phyloP scores from a whole-genome alignment of 345 rosid species.

The Citrus medica region DNA sequence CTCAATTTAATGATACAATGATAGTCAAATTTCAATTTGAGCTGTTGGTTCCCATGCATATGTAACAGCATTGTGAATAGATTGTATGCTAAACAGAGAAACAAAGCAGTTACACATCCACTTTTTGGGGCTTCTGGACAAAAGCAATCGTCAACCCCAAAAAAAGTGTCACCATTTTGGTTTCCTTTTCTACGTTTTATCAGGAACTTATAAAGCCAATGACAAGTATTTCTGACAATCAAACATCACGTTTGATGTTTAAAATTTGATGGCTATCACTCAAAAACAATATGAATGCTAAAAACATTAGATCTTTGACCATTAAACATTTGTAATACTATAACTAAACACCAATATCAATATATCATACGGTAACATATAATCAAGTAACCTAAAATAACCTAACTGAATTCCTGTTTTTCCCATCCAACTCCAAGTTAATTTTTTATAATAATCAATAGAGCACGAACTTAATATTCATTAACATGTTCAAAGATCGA shows the following conservation, averaged over 20 bases:
- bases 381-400: not conserved
- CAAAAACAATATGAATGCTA: not conserved
- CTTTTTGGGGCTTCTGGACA: not conserved
- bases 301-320: not conserved
- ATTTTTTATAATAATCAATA: not conserved
- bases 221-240: not conserved
- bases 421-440: not conserved
- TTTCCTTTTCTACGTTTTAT: not conserved
- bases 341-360: not conserved
- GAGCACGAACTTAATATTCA: not conserved
- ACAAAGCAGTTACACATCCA: not conserved
- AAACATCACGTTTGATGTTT: not conserved
- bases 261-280: not conserved
- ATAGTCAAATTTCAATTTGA: not conserved
- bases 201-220: not conserved
- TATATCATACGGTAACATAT: not conserved
- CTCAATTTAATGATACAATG: not conserved
- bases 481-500: not conserved
- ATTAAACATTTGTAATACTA: not conserved
- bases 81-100: not conserved
- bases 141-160: not conserved
- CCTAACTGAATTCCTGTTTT: not conserved
- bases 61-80: not conserved
- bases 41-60: not conserved
- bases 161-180: not conserved